These are phyloP conservation scores for Solanum rostratum DNA, from an alignment of 257 asterid species.

Conservation along the genomic window DNA sequence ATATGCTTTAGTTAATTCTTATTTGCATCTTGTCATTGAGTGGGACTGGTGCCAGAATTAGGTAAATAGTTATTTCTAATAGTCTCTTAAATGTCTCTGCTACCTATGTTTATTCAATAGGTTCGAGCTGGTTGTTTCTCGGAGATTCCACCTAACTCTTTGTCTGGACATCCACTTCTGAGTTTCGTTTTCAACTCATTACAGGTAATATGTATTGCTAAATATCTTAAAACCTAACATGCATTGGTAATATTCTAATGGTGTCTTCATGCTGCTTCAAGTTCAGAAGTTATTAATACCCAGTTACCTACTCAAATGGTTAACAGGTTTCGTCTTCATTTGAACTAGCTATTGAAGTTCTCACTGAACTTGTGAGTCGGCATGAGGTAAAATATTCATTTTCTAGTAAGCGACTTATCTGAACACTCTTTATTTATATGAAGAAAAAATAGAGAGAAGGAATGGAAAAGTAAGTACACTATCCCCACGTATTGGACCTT, in stretches of 20 bases:
- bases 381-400: constrained; percentile 53
- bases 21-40: not conserved
- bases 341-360: constrained; percentile 78
- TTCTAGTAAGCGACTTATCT: not conserved
- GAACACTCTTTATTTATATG: not conserved
- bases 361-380: constrained; percentile 66
- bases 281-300: not conserved
- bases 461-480: not conserved
- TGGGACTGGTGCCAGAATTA: not conserved
- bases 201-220: constrained; percentile 42
- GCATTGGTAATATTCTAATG: not conserved
- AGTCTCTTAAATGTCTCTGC: not conserved
- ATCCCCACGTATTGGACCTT: not conserved
- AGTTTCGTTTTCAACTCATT: constrained; percentile 60
- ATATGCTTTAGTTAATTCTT: not conserved
- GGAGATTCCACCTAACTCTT: constrained; percentile 50
- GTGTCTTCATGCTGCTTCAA: not conserved
- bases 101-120: constrained; percentile 25
- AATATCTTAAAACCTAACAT: not conserved
- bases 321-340: constrained; percentile 57
- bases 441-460: not conserved
- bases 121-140: constrained; percentile 92
- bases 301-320: not conserved
- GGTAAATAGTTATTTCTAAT: not conserved
- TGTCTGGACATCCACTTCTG: constrained; percentile 63